Percentiles rank a stretch among this genome's conserved stretches.
Evolutionary conservation across 306 rosid genomes (phyloP).

Genomic region (Clitoria ternatea): DNA sequence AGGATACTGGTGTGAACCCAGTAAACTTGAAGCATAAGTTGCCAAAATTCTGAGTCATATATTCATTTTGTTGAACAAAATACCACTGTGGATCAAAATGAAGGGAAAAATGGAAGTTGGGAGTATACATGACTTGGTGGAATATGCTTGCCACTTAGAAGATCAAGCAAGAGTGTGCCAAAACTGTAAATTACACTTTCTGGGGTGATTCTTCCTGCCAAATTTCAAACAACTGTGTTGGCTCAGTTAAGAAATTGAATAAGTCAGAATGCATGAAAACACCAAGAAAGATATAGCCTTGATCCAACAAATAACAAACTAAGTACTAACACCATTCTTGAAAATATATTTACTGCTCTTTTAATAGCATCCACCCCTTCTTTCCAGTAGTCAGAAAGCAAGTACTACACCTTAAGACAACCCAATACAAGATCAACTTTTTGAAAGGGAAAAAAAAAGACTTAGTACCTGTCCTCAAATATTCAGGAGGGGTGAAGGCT

Average conservation of each 20-base stretch:
- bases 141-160: slow-evolving; percentile 75
- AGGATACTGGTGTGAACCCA: neutral
- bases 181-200: slow-evolving; percentile 74
- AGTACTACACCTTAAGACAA: neutral
- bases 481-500: slow-evolving; percentile 89
- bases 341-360: neutral
- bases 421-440: neutral
- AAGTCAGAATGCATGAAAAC: neutral
- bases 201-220: slow-evolving; percentile 59
- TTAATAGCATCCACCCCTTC: neutral
- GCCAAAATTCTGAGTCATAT: neutral
- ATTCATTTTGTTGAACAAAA: slow-evolving; percentile 12
- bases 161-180: slow-evolving; percentile 70
- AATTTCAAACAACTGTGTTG: slow-evolving; percentile 8
- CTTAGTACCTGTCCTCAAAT: slow-evolving; percentile 65
- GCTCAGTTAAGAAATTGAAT: neutral
- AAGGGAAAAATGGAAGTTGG: neutral
- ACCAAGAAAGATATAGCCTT: neutral
- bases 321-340: neutral
- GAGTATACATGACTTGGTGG: slow-evolving; percentile 64
- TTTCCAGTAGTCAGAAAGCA: neutral
- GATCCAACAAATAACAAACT: neutral
- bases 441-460: neutral
- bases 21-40: neutral
- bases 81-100: slow-evolving; percentile 8